Evolutionary conservation across 2,329 filamentous ascomycete genomes (phyloP), one percentile per base, ranked within the genome.

Genomic region (Monosporascus sp.): DNA sequence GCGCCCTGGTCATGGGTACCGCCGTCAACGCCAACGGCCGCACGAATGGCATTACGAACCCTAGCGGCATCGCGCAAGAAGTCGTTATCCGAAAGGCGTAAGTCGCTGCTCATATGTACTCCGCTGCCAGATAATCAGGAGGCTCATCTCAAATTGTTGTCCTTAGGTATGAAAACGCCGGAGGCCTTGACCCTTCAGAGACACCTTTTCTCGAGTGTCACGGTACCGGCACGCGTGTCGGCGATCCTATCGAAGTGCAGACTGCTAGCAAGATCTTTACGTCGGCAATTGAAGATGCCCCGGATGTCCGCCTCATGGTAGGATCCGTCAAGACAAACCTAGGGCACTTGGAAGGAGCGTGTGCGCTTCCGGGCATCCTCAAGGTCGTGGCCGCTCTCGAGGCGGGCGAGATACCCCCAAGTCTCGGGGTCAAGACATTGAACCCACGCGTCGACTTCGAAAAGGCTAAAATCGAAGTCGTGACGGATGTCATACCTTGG

Each of bases 211-310:
- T 24, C 5, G 22, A 24, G 22, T 24, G 22, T 5, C 22, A 24
- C 22, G 22, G 22, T 24, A 75, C 74, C 0, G 73, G 73, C 0
- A 77, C 74, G 2, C 51, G 52, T 3, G 68, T 65, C 1, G 74
- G 74, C 2, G 74, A 77, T 52, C 69, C 72, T 0, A 57, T 66
- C 5, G 74, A 77, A 54, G 64, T 71, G 1, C 49, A 54, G 3
- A 73, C 70, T 7, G 62, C 74, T 6, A 51, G 57, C 0, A 54
- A 50, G 0, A 52, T 60, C 5, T 54, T 59, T 46, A 37, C 52
- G 8, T 27, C 50, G 43, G 14, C 37, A 52, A 49, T 58, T 14
- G 11, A 50, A 17, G 36, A 62, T 5, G 59, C 59, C 8, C 59
- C 61, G 35, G 35, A 37, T 38, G 37, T 20, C 57, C 66, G 43